Evolutionary conservation across 2,329 filamentous ascomycete genomes (phyloP), one percentile per base, ranked within the genome.

Genomic region (Paecilomyces sp.): DNA sequence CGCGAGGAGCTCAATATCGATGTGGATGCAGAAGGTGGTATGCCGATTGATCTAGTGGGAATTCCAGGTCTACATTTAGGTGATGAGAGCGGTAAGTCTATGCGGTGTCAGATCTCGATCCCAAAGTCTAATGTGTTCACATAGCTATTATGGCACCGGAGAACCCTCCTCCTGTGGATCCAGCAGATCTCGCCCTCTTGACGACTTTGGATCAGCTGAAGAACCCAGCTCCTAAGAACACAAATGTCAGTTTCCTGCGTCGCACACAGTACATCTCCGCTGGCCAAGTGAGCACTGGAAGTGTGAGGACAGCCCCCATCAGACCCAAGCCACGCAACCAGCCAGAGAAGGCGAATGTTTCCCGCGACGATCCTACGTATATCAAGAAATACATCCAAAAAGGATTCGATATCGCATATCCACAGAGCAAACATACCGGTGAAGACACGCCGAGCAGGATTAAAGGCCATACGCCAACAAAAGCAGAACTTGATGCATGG

Each of bases 1-100:
- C 92, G 96, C 70, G 94, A 97, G 79, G 90, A 93, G 57, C 81
- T 96, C 55, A 97, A 97, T 71, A 94, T 99, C 62, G 94, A 99
- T 77, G 92, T 92, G 31, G 94, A 99, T 84, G 94, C 92, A 8
- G 94, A 99, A 80, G 84, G 97, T 67, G 94, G 94, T 60, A 97
- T 99, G 94, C 92, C 92, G 61, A 86, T 99, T 71, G 93, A 97
- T 74, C 79, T 99, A 66, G 89, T 97, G 60, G 94, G 94, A 69
- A 91, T 97, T 79, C 93, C 93, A 6, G 92, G 92, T 31, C 88
- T 97, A 60, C 97, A 97, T 70, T 88, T 97, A 69, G 93, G 92
- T 60, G 92, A 97, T 74, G 93, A 97, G 80, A 89, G 89, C 77
- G 91, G 92, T 97, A 82, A 62, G n/a, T 15, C 41, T 18, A 18